Conservation (phyloP, 306 rosid genomes). For the Casuarina cunninghamiana region DNA sequence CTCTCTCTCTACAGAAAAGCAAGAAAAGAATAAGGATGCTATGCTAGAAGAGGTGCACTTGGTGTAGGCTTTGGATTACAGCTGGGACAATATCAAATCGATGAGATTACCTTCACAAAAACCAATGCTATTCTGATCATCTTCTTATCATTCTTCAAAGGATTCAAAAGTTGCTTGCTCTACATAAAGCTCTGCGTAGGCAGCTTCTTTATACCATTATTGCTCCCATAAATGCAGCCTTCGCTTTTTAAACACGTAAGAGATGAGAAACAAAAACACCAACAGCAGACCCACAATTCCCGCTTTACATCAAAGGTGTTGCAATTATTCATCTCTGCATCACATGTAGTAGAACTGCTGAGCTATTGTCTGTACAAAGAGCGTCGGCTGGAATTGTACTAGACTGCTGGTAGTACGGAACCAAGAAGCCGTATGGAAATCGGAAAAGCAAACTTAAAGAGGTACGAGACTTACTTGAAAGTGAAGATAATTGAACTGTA, state of each 20-base stretch:
- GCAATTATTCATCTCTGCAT: constrained; percentile 20
- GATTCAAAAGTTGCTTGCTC: constrained; percentile 51
- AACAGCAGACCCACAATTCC: background rate
- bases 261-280: background rate
- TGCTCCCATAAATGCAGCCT: constrained; percentile 41
- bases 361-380: constrained; percentile 6
- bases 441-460: background rate
- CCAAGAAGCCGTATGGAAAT: background rate
- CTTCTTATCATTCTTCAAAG: constrained; percentile 62
- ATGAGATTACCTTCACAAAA: constrained; percentile 39
- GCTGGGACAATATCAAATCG: constrained; percentile 42
- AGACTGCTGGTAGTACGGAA: background rate
- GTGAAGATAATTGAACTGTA: too few species aligned
- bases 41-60: too few species aligned
- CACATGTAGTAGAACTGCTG: constrained; percentile 20
- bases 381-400: too few species aligned
- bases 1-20: constrained; percentile 12
- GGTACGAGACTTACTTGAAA: too few species aligned
- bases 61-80: constrained; percentile 35
- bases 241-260: constrained; percentile 30
- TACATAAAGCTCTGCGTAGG: constrained; percentile 47
- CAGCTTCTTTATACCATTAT: constrained; percentile 52
- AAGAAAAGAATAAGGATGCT: constrained; percentile 23
- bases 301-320: constrained; percentile 4
- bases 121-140: constrained; percentile 56